Evolutionary conservation across 148 eudicot species (phyloP).

Genomic region (Camellia sinensis): DNA sequence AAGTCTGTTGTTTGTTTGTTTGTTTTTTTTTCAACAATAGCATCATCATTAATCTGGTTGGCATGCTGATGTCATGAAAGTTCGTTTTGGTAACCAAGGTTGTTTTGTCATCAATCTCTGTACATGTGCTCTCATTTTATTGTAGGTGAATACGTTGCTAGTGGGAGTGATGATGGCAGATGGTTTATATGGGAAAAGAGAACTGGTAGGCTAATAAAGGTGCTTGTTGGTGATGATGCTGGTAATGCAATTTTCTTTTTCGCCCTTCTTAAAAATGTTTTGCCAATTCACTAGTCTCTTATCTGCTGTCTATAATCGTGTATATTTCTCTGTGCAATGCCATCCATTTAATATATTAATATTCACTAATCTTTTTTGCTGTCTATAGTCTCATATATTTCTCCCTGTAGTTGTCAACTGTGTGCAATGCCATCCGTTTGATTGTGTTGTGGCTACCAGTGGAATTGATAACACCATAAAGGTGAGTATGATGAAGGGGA

Average conservation of each 20-base stretch:
- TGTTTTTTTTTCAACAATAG: neutral
- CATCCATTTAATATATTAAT: neutral
- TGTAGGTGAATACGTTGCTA: constrained; percentile 90
- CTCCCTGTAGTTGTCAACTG: constrained; percentile 80
- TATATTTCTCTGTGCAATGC: constrained; percentile 5
- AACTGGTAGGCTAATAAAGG: constrained; percentile 80
- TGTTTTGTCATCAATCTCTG: neutral
- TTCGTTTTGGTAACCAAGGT: neutral
- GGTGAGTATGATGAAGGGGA: constrained; percentile 39
- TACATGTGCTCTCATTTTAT: constrained; percentile 2
- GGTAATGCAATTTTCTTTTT: constrained; percentile 42
- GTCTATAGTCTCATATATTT: constrained; percentile 4
- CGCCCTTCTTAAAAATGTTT: neutral
- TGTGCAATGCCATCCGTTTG: constrained; percentile 92
- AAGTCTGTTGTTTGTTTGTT: neutral
- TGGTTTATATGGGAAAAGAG: constrained; percentile 99
- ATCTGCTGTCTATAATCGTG: neutral
- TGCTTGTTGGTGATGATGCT: constrained; percentile 87
- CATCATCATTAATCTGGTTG: neutral
- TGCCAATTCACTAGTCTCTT: neutral
- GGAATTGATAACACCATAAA: constrained; percentile 93
- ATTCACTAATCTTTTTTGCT: constrained; percentile 3
- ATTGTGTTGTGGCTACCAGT: constrained; percentile 87
- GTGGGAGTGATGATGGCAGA: constrained; percentile 98
- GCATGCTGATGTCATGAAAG: neutral